A percentile compares a stretch with the other conserved stretches of the same genome.
Conservation (phyloP, 2,329 filamentous ascomycete genomes). For the Chaetomiaceae sp. region DNA sequence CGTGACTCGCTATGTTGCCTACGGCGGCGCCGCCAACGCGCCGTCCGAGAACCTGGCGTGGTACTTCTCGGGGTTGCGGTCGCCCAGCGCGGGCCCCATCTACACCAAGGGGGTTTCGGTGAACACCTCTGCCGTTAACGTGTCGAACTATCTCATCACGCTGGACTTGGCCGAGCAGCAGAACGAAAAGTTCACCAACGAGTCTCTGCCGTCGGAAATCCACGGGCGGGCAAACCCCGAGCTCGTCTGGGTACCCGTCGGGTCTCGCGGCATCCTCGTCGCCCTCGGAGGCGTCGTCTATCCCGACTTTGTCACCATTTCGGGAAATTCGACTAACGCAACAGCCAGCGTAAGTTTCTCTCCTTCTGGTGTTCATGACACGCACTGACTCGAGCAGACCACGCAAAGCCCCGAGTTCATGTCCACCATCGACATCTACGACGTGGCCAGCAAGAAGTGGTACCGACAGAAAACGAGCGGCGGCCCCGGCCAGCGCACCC, state of each 20-base stretch:
- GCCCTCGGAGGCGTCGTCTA: constrained; percentile 70
- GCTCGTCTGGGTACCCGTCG: constrained; percentile 73
- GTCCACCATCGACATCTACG: constrained; percentile 69
- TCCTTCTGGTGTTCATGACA: neutral
- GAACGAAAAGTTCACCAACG: constrained; percentile 53
- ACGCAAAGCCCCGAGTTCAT: constrained; percentile 67
- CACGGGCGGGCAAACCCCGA: constrained; percentile 58
- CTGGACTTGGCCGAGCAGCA: constrained; percentile 54
- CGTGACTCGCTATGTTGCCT: constrained; percentile 59
- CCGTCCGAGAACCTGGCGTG: constrained; percentile 68
- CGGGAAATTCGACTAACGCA: constrained; percentile 30
- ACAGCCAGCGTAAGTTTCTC: constrained; percentile 38
- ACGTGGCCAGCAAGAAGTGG: constrained; percentile 66
- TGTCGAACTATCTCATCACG: constrained; percentile 55
- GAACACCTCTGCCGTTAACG: constrained; percentile 33
- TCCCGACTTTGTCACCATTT: constrained; percentile 43
- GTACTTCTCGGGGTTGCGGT: constrained; percentile 63
- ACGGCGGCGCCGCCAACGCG: constrained; percentile 58
- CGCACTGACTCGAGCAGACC: constrained; percentile 40
- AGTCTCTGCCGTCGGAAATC: constrained; percentile 46
- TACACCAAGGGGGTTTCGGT: constrained; percentile 25
- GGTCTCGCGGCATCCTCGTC: constrained; percentile 68
- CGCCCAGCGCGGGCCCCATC: constrained; percentile 47
- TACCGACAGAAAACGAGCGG: constrained; percentile 62
- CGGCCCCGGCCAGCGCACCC: constrained; percentile 50